Evolutionary conservation across 257 asterid genomes (phyloP).

Genomic region (Craterostigma plantagineum): DNA sequence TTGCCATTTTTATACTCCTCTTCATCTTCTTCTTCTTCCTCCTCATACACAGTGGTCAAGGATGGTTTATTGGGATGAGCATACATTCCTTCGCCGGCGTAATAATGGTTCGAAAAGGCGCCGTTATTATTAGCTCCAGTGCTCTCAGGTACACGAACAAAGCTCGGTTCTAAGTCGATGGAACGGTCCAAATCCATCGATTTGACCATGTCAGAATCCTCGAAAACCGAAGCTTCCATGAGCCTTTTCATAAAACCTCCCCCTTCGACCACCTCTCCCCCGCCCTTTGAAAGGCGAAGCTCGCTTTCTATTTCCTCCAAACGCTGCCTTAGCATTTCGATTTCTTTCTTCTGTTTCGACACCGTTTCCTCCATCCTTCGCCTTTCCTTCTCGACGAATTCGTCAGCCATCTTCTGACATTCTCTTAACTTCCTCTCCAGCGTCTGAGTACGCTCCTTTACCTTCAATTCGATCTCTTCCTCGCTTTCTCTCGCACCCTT

Average conservation of each 20-base stretch:
- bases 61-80: conserved; percentile 22
- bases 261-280: conserved; percentile 30
- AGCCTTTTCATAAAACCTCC: conserved; percentile 41
- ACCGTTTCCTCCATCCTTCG: conserved; percentile 56
- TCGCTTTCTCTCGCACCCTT: conserved; percentile 17
- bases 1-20: conserved; percentile 26
- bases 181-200: conserved; percentile 88
- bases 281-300: conserved; percentile 32
- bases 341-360: conserved; percentile 44
- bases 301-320: conserved; percentile 62
- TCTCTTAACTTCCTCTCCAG: conserved; percentile 49
- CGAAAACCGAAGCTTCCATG: conserved; percentile 29
- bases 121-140: no score
- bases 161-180: conserved; percentile 37
- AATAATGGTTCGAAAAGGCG: neutral
- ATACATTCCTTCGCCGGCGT: conserved; percentile 12
- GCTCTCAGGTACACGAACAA: conserved; percentile 15
- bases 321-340: conserved; percentile 52
- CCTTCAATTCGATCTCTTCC: conserved; percentile 45
- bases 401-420: conserved; percentile 45
- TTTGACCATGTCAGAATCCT: conserved; percentile 76
- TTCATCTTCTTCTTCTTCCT: conserved; percentile 44
- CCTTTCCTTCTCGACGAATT: conserved; percentile 50
- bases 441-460: conserved; percentile 22
- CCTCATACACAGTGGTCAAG: conserved; percentile 77